Base-by-base conservation (phyloP, 2,329 filamentous ascomycete genomes). In the Zymoseptoria brevis region DNA sequence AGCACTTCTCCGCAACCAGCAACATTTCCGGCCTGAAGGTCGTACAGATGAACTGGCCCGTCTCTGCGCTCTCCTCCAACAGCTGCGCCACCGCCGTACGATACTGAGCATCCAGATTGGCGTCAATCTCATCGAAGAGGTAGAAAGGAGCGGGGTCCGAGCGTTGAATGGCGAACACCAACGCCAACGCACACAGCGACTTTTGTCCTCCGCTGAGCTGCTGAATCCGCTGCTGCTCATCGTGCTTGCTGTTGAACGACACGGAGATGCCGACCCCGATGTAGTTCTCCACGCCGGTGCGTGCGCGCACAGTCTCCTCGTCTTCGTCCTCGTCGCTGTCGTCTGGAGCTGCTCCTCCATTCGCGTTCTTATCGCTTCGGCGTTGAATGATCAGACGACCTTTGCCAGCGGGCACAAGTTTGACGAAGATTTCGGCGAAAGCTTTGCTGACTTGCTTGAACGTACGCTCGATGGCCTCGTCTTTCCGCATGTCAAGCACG, bases 91-190 rank as follows among this genome's bases (percentile, higher is more conserved):
- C 94, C 0, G 94, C 93, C 1, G 94, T 96, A 62, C 94, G 88
- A 78, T 99, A 99, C 75, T 99, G 94, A 0, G 94, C 92, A 73
- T 99, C 94, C 22, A 99, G 83, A 73, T 99, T 99, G 74, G 94
- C 94, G 72, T 99, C 94, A 64, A 99, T 96, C 76, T 99, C 94
- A 74, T 99, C 94, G 68, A 99, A 99, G 69, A 99, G 92, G 73
- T 99, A 96, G 81, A 99, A 97, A 1, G 94, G 94, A 51, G 93
- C 95, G 8, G 93, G 94, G 73, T 99, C 94, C 60, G 93, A 96
- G 67, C 92, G 90, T 75, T 99, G 94, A 67, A 99, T 95, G n/a
- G 94, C 94, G 73, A 99, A 99, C 67, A 99, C 95, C 55, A 99
- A 84, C 51, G 94, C 95, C n/a, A 99, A 84, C 8, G 94, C 94